Evolutionary conservation across 306 rosid genomes (phyloP).

Genomic region (cucumber (Cucumis sativus)): DNA sequence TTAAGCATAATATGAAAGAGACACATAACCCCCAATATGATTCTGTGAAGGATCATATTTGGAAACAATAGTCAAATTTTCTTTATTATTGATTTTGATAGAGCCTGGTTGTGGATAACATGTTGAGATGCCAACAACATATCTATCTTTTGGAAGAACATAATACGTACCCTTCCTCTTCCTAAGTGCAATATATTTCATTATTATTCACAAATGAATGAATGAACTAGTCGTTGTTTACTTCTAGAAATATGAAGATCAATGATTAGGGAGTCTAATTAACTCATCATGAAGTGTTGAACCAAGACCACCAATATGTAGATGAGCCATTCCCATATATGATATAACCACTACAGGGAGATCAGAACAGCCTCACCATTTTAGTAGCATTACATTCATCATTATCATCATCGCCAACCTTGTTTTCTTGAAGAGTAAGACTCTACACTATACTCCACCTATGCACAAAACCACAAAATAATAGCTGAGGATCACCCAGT

Average conservation of each 20-base stretch:
- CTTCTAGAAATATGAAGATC: too few species aligned
- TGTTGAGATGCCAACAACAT: constrained; percentile 67
- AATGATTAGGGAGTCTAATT: too few species aligned
- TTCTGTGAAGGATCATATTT: constrained; percentile 24
- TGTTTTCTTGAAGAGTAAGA: neutral
- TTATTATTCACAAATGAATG: too few species aligned
- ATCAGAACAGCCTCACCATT: neutral
- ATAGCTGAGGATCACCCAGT: too few species aligned
- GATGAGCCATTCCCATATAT: neutral
- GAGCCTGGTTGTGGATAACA: constrained; percentile 68
- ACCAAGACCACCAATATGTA: neutral
- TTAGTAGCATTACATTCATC: neutral
- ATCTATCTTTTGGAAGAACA: constrained; percentile 37
- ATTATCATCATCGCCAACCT: neutral
- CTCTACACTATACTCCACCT: neutral
- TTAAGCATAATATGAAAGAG: constrained; percentile 50
- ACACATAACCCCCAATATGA: constrained; percentile 63
- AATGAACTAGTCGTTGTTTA: too few species aligned
- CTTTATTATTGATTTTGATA: constrained; percentile 37
- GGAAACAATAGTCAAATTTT: constrained; percentile 30
- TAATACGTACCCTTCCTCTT: constrained; percentile 40
- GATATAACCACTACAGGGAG: neutral
- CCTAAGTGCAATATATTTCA: constrained; percentile 16
- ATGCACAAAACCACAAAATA: neutral
- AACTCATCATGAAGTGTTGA: neutral